Percentiles rank a stretch among this genome's conserved stretches.
phyloP scores from a whole-genome alignment of 2,329 filamentous ascomycete genomes.

The Trichoderma asperellum region DNA sequence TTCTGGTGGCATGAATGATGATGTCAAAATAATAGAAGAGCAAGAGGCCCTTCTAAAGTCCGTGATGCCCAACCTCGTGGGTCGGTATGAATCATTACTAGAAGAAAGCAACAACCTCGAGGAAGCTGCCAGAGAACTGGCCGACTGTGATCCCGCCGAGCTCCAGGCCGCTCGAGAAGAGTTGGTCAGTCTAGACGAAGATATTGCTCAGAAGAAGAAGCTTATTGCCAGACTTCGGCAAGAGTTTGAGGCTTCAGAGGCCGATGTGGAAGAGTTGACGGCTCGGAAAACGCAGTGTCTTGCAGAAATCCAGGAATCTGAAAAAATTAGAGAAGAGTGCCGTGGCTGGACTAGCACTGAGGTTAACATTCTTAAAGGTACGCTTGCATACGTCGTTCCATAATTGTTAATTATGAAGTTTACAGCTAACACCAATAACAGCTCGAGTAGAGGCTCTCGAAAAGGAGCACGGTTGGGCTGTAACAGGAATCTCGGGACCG shows the following conservation, averaged over 20 bases:
- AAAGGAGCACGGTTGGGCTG: constrained; percentile 69
- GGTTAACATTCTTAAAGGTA: constrained; percentile 78
- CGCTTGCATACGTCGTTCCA: constrained; percentile 2
- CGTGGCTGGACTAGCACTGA: constrained; percentile 86
- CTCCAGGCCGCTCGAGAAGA: constrained; percentile 73
- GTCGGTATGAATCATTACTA: constrained; percentile 64
- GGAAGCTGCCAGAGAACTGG: constrained; percentile 72
- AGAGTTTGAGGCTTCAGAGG: constrained; percentile 69
- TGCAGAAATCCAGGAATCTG: constrained; percentile 78
- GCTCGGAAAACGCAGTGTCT: constrained; percentile 71
- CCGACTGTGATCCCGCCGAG: constrained; percentile 79
- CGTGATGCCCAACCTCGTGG: constrained; percentile 66
- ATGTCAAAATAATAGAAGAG: constrained; percentile 67
- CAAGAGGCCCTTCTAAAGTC: constrained; percentile 71
- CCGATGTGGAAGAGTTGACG: constrained; percentile 63
- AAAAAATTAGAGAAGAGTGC: constrained; percentile 83
- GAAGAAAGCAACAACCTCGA: constrained; percentile 70
- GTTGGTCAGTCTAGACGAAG: constrained; percentile 65
- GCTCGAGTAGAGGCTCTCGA: constrained; percentile 69
- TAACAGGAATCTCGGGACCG: constrained; percentile 65
- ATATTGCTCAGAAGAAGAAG: constrained; percentile 70
- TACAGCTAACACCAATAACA: constrained; percentile 50
- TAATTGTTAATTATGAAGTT: background rate
- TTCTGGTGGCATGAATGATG: constrained; percentile 73
- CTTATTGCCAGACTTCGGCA: constrained; percentile 68